phyloP scores from a whole-genome alignment of 352 stramenopile species.

The Globisporangium carolinianum region DNA sequence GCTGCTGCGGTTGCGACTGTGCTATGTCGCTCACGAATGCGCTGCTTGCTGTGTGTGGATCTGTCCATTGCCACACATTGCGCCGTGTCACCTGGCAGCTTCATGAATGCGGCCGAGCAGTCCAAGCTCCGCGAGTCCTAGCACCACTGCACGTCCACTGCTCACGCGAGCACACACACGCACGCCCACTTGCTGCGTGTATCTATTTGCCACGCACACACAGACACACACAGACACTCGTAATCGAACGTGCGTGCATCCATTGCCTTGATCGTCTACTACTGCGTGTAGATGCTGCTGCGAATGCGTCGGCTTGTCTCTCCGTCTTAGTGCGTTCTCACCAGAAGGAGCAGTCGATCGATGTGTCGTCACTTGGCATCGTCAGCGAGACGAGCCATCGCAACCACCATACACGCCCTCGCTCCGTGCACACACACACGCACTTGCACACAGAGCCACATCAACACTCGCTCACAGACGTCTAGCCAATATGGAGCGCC shows the following conservation, averaged over 20 bases:
- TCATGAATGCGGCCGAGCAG: conserved; percentile 38
- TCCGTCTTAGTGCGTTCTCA: not conserved
- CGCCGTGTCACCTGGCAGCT: conserved; percentile 13
- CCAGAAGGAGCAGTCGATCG: too few species aligned
- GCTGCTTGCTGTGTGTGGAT: not conserved
- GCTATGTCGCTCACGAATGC: not conserved
- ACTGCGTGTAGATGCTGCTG: too few species aligned
- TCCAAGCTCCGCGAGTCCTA: conserved; percentile 21
- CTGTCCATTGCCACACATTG: not conserved
- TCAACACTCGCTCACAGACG: too few species aligned
- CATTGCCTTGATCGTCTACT: too few species aligned
- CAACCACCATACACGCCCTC: not conserved
- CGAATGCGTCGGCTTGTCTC: not conserved
- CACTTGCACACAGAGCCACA: not conserved
- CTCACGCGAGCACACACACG: too few species aligned
- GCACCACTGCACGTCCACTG: not conserved
- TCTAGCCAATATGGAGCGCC: too few species aligned
- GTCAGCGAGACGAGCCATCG: not conserved
- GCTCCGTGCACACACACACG: not conserved
- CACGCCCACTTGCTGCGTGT: not conserved
- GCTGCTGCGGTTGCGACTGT: too few species aligned
- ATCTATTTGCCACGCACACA: not conserved
- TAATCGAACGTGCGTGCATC: too few species aligned
- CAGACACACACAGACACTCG: too few species aligned
- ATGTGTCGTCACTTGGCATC: too few species aligned